phyloP scores from a whole-genome alignment of 306 rosid species.

The Quercus gilva region DNA sequence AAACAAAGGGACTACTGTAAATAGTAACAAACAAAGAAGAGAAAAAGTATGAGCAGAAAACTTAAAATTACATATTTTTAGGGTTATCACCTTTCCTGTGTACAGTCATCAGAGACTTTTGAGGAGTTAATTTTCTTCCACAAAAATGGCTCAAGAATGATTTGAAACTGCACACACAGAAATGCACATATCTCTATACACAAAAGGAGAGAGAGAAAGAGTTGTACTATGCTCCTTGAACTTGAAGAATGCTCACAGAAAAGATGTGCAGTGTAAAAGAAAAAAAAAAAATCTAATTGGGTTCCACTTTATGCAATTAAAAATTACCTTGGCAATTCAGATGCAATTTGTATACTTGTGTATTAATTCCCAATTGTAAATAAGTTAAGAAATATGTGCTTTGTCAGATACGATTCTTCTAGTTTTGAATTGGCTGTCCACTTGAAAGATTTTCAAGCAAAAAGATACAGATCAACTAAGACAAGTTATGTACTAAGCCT shows the following conservation, averaged over 20 bases:
- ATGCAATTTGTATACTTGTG: background rate
- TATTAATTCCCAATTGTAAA: background rate
- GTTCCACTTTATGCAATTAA: too few relatives aligned
- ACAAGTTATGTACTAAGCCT: background rate
- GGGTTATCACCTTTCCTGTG: conserved; percentile 59
- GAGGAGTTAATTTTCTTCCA: conserved; percentile 62
- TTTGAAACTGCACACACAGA: conserved; percentile 63
- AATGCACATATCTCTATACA: conserved; percentile 11
- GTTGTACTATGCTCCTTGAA: background rate
- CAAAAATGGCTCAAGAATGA: conserved; percentile 83
- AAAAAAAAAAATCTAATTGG: too few relatives aligned
- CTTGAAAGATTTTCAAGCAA: background rate
- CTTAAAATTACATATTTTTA: conserved; percentile 9
- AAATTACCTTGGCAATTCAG: background rate
- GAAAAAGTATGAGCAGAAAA: conserved; percentile 7
- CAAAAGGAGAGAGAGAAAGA: background rate
- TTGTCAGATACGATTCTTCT: background rate
- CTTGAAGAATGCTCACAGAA: background rate
- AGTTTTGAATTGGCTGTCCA: background rate
- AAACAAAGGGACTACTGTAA: conserved; percentile 14
- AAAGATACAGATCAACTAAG: background rate
- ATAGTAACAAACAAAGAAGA: conserved; percentile 10
- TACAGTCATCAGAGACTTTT: conserved; percentile 42
- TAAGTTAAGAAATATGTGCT: background rate
- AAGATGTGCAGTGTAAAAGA: background rate